Conservation (phyloP, 2,329 filamentous ascomycete genomes). For the Atkinsonella texensis region DNA sequence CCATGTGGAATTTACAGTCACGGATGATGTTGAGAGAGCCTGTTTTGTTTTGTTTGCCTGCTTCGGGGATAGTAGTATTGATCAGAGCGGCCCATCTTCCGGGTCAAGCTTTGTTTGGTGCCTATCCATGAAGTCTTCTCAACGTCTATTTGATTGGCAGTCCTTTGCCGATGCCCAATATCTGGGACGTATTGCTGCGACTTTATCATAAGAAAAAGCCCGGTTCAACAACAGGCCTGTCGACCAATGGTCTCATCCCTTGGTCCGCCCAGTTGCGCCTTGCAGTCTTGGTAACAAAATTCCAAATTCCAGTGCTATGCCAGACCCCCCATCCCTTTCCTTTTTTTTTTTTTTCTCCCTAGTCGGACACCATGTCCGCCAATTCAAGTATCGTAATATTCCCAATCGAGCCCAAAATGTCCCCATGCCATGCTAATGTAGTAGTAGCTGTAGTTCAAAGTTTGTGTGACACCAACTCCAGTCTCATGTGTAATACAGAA, state of each 20-base stretch:
- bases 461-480: constrained; percentile 17
- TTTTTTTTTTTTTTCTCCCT: not conserved
- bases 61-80: not conserved
- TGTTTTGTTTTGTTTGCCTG: not conserved
- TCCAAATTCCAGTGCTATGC: constrained; percentile 8
- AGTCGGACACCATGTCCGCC: constrained; percentile 13
- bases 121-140: not conserved
- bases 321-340: not conserved
- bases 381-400: constrained; percentile 18
- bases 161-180: not conserved
- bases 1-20: no score
- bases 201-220: not conserved
- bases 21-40: not conserved
- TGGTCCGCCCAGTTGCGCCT: not conserved
- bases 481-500: constrained; percentile 20
- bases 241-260: not conserved
- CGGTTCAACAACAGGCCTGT: not conserved
- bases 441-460: constrained; percentile 16
- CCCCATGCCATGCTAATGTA: constrained; percentile 20
- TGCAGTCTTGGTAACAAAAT: constrained; percentile 4
- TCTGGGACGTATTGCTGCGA: not conserved
- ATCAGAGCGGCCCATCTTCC: not conserved
- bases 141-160: not conserved
- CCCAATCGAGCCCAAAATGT: constrained; percentile 14
- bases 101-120: not conserved